phyloP scores from a whole-genome alignment of 768 basidiomycete species.

The Suillus subluteus region DNA sequence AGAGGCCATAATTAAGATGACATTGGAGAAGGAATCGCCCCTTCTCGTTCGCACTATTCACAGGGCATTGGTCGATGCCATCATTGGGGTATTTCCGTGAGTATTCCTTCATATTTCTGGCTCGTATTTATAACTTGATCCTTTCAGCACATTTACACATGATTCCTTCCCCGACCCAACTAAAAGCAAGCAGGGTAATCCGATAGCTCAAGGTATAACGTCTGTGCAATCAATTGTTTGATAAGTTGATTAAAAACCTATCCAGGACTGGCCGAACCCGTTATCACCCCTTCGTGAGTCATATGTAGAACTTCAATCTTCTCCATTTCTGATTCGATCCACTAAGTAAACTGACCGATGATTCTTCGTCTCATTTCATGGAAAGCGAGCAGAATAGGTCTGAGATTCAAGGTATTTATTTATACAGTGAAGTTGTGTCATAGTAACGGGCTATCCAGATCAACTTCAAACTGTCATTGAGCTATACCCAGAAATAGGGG shows the following conservation, averaged over 20 bases:
- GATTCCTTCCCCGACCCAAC: constrained; percentile 19
- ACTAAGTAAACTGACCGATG: background rate
- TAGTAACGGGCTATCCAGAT: constrained; percentile 12
- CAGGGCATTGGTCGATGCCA: constrained; percentile 27
- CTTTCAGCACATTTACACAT: constrained; percentile 13
- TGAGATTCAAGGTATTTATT: background rate
- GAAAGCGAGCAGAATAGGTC: background rate
- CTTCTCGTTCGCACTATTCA: constrained; percentile 1
- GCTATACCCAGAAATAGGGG: constrained; percentile 20
- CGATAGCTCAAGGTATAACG: constrained; percentile 13
- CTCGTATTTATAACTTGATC: background rate
- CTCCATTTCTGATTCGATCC: background rate
- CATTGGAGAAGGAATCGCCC: constrained; percentile 12
- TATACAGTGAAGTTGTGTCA: background rate
- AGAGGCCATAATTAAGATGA: background rate
- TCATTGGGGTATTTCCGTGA: constrained; percentile 23
- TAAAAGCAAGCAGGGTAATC: background rate
- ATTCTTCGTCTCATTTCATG: background rate
- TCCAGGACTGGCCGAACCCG: constrained; percentile 14
- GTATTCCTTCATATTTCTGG: constrained; percentile 14
- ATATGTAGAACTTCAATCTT: no score
- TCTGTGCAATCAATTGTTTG: background rate
- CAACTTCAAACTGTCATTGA: constrained; percentile 11
- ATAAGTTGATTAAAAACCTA: background rate
- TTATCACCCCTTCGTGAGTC: background rate